Evolutionary conservation across 2,329 filamentous ascomycete genomes (phyloP).

Genomic region (Aspergillus fructus): DNA sequence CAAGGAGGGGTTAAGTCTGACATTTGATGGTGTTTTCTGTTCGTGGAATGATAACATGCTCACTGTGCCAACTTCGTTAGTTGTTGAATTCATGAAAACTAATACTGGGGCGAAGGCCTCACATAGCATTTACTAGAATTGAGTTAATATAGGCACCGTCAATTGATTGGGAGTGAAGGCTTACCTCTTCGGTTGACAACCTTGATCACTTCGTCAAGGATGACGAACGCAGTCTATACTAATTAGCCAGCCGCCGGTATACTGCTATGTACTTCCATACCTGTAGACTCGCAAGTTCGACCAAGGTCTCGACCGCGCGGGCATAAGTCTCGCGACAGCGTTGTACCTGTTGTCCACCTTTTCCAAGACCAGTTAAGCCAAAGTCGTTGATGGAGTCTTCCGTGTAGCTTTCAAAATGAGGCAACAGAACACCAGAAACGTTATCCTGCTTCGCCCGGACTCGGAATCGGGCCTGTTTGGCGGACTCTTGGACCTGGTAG

Average conservation of each 20-base stretch:
- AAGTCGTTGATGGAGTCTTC: conserved; percentile 94
- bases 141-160: conserved; percentile 22
- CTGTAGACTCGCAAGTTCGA: conserved; percentile 91
- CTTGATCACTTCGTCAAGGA: conserved; percentile 98
- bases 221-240: conserved; percentile 84
- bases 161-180: conserved; percentile 21
- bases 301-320: conserved; percentile 89
- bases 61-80: conserved; percentile 32
- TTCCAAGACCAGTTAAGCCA: conserved; percentile 89
- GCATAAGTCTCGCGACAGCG: conserved; percentile 94
- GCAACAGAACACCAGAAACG: conserved; percentile 92
- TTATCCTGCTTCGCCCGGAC: conserved; percentile 97
- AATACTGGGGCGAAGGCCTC: conserved; percentile 35
- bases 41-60: conserved; percentile 82
- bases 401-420: conserved; percentile 87
- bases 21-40: conserved; percentile 99
- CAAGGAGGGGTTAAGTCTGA: conserved; percentile 37
- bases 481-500: conserved; percentile 96
- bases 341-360: conserved; percentile 96
- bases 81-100: background rate
- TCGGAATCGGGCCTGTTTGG: conserved; percentile 87
- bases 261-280: conserved; percentile 34
- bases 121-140: conserved; percentile 82
- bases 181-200: conserved; percentile 92
- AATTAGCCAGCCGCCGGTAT: background rate